Conservation (phyloP, 2,329 filamentous ascomycete species). For the Botrytis hyacinthi region DNA sequence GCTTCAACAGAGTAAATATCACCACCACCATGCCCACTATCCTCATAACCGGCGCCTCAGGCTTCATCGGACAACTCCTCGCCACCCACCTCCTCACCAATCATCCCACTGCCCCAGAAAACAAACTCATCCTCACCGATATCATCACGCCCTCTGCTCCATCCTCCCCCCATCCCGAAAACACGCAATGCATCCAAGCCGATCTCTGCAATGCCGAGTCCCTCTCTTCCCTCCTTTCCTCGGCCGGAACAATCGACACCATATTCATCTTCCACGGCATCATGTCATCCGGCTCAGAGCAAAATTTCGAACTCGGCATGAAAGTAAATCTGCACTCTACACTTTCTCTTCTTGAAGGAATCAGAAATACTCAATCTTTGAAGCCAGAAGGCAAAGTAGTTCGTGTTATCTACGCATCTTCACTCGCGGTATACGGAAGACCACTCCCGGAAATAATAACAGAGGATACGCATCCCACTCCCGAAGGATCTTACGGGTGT, state of each 20-base stretch:
- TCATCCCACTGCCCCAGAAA: slow-evolving; percentile 42
- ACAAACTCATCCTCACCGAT: slow-evolving; percentile 54
- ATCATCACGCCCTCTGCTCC: slow-evolving; percentile 53
- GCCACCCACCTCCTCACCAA: slow-evolving; percentile 53
- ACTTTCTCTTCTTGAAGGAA: slow-evolving; percentile 50
- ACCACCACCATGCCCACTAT: slow-evolving; percentile 41
- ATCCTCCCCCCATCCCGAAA: slow-evolving; percentile 41
- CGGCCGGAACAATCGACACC: slow-evolving; percentile 41
- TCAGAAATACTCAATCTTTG: slow-evolving; percentile 39
- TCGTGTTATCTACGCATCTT: slow-evolving; percentile 57
- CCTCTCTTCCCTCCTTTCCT: slow-evolving; percentile 37
- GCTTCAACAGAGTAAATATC: background rate
- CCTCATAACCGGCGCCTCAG: slow-evolving; percentile 62
- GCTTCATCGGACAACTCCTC: slow-evolving; percentile 63
- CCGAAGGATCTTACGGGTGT: slow-evolving; percentile 58
- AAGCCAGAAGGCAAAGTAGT: slow-evolving; percentile 41
- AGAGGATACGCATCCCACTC: slow-evolving; percentile 49
- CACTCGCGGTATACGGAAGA: slow-evolving; percentile 60
- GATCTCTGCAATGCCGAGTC: slow-evolving; percentile 40
- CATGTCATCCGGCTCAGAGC: slow-evolving; percentile 62
- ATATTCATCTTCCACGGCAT: slow-evolving; percentile 62
- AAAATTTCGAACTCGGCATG: slow-evolving; percentile 53
- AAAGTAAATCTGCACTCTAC: slow-evolving; percentile 59
- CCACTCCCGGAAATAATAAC: slow-evolving; percentile 48
- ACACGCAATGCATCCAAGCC: slow-evolving; percentile 35